Evolutionary conservation across 202 grass and related monocot genomes (phyloP).

Genomic region (Saccharum hybrid): DNA sequence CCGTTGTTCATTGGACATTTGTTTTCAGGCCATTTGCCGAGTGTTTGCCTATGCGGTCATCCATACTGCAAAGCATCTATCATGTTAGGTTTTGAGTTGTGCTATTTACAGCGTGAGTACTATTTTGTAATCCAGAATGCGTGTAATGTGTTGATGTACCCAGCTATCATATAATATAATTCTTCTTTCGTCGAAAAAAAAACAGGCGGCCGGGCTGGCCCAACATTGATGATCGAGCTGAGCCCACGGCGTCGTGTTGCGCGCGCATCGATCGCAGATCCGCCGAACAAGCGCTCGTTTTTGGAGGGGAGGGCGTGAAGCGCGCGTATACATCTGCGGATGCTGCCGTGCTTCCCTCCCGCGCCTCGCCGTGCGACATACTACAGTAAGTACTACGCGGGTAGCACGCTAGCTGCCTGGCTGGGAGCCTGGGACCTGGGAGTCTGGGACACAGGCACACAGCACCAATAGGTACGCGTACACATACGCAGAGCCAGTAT

Average conservation of each 20-base stretch:
- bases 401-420: background rate
- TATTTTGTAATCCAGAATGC: too few relatives aligned
- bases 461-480: slow-evolving; percentile 2
- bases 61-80: too few relatives aligned
- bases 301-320: slow-evolving; percentile 41
- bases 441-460: background rate
- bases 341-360: background rate
- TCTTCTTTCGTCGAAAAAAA: too few relatives aligned
- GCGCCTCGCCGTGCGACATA: background rate
- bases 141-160: too few relatives aligned
- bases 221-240: slow-evolving; percentile 29
- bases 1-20: too few relatives aligned
- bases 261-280: slow-evolving; percentile 48
- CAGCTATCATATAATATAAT: too few relatives aligned
- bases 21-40: too few relatives aligned
- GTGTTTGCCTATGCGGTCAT: too few relatives aligned
- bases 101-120: too few relatives aligned
- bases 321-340: slow-evolving; percentile 24
- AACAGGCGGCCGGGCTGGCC: too few relatives aligned
- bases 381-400: too few relatives aligned
- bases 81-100: too few relatives aligned
- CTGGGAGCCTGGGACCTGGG: background rate
- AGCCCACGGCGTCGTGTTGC: slow-evolving; percentile 43
- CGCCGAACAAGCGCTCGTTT: slow-evolving; percentile 36
- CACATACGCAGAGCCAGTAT: background rate